Evolutionary conservation across 2,329 filamentous ascomycete genomes (phyloP).

Genomic region (Chaetomiaceae sp.): DNA sequence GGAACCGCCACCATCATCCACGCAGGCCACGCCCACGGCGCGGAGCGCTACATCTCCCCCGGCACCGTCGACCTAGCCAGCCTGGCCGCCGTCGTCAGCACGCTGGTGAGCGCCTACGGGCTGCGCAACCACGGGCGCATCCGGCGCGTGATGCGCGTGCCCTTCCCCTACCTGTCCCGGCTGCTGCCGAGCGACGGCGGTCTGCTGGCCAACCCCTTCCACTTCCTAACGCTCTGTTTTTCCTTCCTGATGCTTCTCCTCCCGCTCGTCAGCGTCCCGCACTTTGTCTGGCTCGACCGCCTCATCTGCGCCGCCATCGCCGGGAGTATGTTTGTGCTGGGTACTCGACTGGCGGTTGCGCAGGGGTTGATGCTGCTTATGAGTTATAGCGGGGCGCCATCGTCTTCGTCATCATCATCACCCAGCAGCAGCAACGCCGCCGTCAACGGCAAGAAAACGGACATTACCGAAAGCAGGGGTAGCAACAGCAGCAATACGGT

Average conservation of each 20-base stretch:
- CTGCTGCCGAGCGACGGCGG: slow-evolving; percentile 72
- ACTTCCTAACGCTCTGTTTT: slow-evolving; percentile 88
- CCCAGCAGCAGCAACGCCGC: slow-evolving; percentile 27
- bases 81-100: slow-evolving; percentile 75
- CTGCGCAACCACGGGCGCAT: slow-evolving; percentile 90
- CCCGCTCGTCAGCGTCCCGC: slow-evolving; percentile 72
- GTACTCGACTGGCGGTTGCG: slow-evolving; percentile 75
- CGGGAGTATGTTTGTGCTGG: slow-evolving; percentile 81
- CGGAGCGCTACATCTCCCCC: slow-evolving; percentile 51
- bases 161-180: slow-evolving; percentile 60
- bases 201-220: slow-evolving; percentile 89
- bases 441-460: slow-evolving; percentile 9
- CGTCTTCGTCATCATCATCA: background rate
- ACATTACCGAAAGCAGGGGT: background rate
- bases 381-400: slow-evolving; percentile 61
- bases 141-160: slow-evolving; percentile 80
- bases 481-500: slow-evolving; percentile 44
- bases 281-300: slow-evolving; percentile 80
- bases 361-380: slow-evolving; percentile 94
- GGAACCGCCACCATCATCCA: slow-evolving; percentile 45
- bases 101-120: slow-evolving; percentile 78
- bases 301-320: slow-evolving; percentile 78
- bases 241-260: slow-evolving; percentile 69
- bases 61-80: slow-evolving; percentile 80
- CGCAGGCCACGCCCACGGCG: slow-evolving; percentile 22